Evolutionary conservation across 345 rosid species (phyloP).

Genomic region (Boechera retrofracta): DNA sequence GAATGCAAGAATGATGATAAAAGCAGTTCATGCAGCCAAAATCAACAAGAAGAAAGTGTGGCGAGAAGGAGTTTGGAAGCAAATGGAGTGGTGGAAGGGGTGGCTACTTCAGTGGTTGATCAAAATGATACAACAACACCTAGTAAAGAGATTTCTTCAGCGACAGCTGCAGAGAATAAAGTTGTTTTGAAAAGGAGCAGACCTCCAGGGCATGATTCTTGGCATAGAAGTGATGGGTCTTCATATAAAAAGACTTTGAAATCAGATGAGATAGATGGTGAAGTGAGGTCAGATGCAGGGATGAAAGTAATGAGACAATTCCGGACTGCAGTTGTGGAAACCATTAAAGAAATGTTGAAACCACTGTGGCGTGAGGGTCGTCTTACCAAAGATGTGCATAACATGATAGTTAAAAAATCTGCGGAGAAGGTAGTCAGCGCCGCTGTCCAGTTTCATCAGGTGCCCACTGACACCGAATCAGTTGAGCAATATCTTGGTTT

Average conservation of each 20-base stretch:
- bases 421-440: slow-evolving; percentile 72
- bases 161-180: slow-evolving; percentile 45
- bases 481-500: slow-evolving; percentile 65
- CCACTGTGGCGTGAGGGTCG: slow-evolving; percentile 88
- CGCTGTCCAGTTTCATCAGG: slow-evolving; percentile 60
- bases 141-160: slow-evolving; percentile 58
- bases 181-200: slow-evolving; percentile 47
- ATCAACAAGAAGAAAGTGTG: slow-evolving; percentile 48
- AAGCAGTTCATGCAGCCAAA: slow-evolving; percentile 52
- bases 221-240: slow-evolving; percentile 51
- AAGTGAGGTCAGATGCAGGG: slow-evolving; percentile 54
- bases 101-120: slow-evolving; percentile 57
- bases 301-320: slow-evolving; percentile 62
- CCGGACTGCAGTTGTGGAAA: slow-evolving; percentile 66
- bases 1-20: slow-evolving; percentile 55
- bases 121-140: slow-evolving; percentile 47
- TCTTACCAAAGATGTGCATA: slow-evolving; percentile 83
- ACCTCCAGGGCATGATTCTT: slow-evolving; percentile 47
- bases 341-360: slow-evolving; percentile 70
- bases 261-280: slow-evolving; percentile 53
- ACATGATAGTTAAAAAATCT: slow-evolving; percentile 73
- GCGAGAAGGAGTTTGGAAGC: slow-evolving; percentile 44
- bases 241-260: slow-evolving; percentile 49
- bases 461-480: slow-evolving; percentile 59
- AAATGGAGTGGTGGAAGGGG: slow-evolving; percentile 49